Evolutionary conservation across 2,329 filamentous ascomycete species (phyloP), one percentile per base, ranked within the genome.

Genomic region (Colletotrichum incanum): DNA sequence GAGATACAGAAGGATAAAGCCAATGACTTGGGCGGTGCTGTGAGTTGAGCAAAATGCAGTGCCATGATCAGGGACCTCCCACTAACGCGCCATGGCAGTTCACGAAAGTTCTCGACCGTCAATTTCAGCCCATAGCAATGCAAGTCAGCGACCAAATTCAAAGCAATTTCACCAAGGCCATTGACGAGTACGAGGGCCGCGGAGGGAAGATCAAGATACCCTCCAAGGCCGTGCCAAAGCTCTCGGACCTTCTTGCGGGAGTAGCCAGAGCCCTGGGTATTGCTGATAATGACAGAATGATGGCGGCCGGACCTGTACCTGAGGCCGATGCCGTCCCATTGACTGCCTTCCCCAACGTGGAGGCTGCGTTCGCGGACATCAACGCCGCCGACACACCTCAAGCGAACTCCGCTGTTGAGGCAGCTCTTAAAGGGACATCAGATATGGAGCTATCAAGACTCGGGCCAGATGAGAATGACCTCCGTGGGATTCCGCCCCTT

Each of bases 141-240:
- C 58, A 59, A 9, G 8, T 72, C 9, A 50, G 39, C 43, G 52
- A 31, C 12, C 65, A 72, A 28, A 69, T 72, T 18, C 58, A 68
- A 3, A 8, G 16, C 9, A 72, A 72, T 43, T 72, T 72, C 52
- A 59, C 6, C 28, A 14, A 12, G 3, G 58, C 65, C n/a, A 45
- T 72, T 1, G 52, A 39, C 11, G 59, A 58, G 4, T 72, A 72
- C 52, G 37, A 72, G 23, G 69, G 69, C 12, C 69, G 69, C 37
- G 69, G 41, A 1, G 69, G 69, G 7, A 72, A 72, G 69, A 72
- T 72, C 26, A 72, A 72, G 59, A 72, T 72, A 52, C 69, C 69
- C 7, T 18, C 65, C 65, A 69, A 68, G 45, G 58, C 59, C 20
- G 69, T 72, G 6, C 69, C 69, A 3, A n/a, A 49, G 43, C 52